Evolutionary conservation across 2,329 filamentous ascomycete species (phyloP).

Genomic region (Epichloe gansuensis): DNA sequence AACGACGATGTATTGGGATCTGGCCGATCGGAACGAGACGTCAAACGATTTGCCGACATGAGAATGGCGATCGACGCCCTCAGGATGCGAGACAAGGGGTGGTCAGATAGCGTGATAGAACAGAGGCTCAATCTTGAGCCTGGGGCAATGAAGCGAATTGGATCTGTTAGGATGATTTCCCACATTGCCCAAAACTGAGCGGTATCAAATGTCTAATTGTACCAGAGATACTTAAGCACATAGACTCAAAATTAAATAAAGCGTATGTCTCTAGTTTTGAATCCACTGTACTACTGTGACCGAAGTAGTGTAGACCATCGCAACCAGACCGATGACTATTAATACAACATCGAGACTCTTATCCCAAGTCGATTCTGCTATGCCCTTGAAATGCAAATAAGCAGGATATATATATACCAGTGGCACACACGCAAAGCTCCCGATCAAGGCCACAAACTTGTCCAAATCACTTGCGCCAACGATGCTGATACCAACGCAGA

Average conservation of each 20-base stretch:
- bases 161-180: background rate
- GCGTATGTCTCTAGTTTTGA: background rate
- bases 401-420: constrained; percentile 69
- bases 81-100: constrained; percentile 2
- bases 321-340: constrained; percentile 49
- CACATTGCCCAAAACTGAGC: background rate
- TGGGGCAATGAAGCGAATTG: background rate
- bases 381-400: constrained; percentile 55
- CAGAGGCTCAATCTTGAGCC: background rate
- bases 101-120: background rate
- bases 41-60: constrained; percentile 4
- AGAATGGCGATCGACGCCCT: constrained; percentile 1
- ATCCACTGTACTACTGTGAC: constrained; percentile 39
- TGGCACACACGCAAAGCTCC: constrained; percentile 61
- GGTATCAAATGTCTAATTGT: no score
- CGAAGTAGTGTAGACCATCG: constrained; percentile 60
- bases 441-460: constrained; percentile 63
- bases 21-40: background rate
- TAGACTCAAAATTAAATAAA: background rate
- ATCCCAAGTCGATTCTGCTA: constrained; percentile 42
- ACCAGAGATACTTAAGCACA: no score
- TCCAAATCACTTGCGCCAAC: constrained; percentile 57
- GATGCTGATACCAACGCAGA: constrained; percentile 50
- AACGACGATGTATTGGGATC: background rate
- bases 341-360: constrained; percentile 50